phyloP scores from a whole-genome alignment of 2,329 filamentous ascomycete genomes.

The Trichoderma lentiforme region DNA sequence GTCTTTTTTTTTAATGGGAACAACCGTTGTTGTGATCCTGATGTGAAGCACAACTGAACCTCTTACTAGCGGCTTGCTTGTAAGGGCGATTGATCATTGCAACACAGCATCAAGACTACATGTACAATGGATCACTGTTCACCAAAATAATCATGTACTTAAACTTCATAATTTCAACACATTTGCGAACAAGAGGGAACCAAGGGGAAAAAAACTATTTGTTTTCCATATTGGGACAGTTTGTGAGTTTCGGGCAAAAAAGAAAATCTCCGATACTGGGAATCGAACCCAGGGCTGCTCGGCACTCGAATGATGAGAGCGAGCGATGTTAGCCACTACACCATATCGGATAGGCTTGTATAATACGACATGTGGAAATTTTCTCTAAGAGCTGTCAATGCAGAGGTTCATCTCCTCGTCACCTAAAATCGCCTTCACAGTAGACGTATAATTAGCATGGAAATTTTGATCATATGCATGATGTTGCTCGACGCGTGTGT shows the following conservation, averaged over 20 bases:
- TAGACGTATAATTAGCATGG: background rate
- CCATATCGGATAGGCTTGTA: constrained; percentile 30
- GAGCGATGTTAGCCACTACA: constrained; percentile 38
- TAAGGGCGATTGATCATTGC: background rate
- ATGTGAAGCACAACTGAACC: background rate
- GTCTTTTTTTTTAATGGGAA: no score
- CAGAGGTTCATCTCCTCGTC: background rate
- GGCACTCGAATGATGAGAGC: constrained; percentile 29
- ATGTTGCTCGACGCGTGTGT: no score
- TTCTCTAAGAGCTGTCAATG: rapidly evolving
- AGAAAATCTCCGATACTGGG: constrained; percentile 30
- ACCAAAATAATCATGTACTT: no score
- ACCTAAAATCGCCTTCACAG: background rate
- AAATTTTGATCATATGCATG: background rate
- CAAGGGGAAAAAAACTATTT: no score
- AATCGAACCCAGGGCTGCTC: constrained; percentile 37
- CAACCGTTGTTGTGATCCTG: background rate
- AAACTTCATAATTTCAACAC: no score
- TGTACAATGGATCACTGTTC: no score
- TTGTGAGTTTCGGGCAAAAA: background rate
- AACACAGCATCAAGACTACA: background rate
- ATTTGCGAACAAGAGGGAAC: background rate
- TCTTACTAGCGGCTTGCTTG: background rate
- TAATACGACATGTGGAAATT: rapidly evolving
- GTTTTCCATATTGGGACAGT: background rate